Conservation (phyloP, 2,329 filamentous ascomycete genomes). For the Fusarium citri region DNA sequence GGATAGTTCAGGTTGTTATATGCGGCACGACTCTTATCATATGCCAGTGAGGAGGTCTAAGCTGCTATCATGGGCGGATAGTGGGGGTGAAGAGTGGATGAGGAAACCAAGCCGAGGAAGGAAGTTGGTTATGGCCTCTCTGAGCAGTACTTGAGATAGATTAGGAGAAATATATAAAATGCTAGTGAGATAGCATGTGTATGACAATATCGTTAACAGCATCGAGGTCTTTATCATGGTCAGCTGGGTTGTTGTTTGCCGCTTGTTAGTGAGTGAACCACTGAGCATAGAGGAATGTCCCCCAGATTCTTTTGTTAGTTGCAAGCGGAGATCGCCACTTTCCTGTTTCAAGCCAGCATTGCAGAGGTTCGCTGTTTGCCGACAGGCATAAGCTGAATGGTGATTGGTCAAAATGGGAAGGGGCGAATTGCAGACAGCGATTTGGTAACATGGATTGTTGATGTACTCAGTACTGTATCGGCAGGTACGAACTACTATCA, state of each 20-base stretch:
- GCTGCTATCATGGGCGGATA: constrained; percentile 24
- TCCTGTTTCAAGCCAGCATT: constrained; percentile 32
- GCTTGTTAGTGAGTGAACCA: constrained; percentile 22
- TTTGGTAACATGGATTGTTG: neutral
- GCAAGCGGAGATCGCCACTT: constrained; percentile 52
- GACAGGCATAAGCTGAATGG: constrained; percentile 4
- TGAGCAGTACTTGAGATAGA: neutral
- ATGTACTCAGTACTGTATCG: neutral
- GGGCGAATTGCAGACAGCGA: neutral
- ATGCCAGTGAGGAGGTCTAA: constrained; percentile 14
- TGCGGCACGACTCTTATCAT: constrained; percentile 30
- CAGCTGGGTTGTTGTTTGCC: constrained; percentile 31
- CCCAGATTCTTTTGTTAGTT: constrained; percentile 26
- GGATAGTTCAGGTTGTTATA: constrained; percentile 11
- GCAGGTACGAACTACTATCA: neutral
- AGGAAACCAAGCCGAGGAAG: constrained; percentile 32
- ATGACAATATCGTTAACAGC: neutral
- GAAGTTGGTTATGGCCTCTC: constrained; percentile 4
- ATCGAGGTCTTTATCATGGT: constrained; percentile 19
- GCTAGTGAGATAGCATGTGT: neutral
- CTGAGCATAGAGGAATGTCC: constrained; percentile 22
- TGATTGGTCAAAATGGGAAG: constrained; percentile 20
- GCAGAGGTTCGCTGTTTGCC: constrained; percentile 29
- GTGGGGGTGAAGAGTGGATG: constrained; percentile 25
- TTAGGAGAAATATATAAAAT: neutral